These are phyloP conservation scores for Moniliella sp. DNA, from an alignment of 1,284 basidiomycete genomes.

Conservation along the genomic window DNA sequence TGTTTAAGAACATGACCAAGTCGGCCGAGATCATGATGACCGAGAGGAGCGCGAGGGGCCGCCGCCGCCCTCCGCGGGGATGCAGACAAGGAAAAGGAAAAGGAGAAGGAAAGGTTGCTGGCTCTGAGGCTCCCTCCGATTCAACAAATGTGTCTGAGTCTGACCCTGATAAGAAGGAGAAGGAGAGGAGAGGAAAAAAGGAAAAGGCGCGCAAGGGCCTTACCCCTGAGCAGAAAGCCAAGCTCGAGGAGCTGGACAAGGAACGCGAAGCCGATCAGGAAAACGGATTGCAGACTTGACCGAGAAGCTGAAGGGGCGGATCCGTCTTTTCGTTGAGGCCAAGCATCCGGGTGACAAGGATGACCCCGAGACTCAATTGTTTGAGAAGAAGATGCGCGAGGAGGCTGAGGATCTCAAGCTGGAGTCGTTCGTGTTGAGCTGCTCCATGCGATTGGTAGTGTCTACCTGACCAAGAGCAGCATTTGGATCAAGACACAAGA, in stretches of 20 bases:
- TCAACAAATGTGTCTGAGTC: no score
- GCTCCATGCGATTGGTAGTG: conserved; percentile 38
- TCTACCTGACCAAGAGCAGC: conserved; percentile 79
- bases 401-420: conserved; percentile 92
- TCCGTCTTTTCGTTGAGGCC: conserved; percentile 39
- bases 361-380: conserved; percentile 47
- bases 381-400: conserved; percentile 53
- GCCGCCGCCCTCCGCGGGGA: conserved; percentile 45
- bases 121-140: no score
- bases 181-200: no score
- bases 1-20: conserved; percentile 33
- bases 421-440: conserved; percentile 91
- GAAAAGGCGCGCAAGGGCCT: no score
- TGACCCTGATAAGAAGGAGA: no score
- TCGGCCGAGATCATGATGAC: conserved; percentile 40
- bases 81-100: conserved; percentile 11
- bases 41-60: conserved; percentile 77
- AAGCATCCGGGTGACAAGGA: conserved; percentile 62
- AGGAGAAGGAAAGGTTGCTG: no score
- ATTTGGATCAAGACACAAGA: conserved; percentile 59
- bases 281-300: conserved; percentile 24
- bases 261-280: conserved; percentile 29
- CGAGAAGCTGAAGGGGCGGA: conserved; percentile 29
- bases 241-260: conserved; percentile 30
- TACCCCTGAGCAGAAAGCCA: conserved; percentile 49